phyloP scores from a whole-genome alignment of 1,139 yeast species.

The Suhomyces bolitotheri region DNA sequence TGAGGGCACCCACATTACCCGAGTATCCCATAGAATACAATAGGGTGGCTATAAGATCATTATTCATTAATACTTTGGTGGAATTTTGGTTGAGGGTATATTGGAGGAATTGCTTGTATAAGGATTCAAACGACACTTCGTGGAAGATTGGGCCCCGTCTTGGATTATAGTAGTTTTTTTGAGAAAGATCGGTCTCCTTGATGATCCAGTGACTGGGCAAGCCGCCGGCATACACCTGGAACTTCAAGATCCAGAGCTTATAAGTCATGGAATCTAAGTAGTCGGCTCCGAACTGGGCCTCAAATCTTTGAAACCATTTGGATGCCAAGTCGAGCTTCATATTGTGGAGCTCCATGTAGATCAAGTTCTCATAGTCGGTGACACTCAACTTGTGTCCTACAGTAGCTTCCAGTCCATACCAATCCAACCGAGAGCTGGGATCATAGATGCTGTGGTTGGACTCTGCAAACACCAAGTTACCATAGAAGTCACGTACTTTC shows the following conservation, averaged over 20 bases:
- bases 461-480: constrained; percentile 26
- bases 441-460: constrained; percentile 23
- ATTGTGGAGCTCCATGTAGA: constrained; percentile 36
- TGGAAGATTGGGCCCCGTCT: constrained; percentile 21
- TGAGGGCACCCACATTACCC: constrained; percentile 26
- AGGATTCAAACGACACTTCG: constrained; percentile 22
- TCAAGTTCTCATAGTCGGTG: constrained; percentile 42
- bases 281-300: constrained; percentile 23
- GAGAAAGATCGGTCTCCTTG: constrained; percentile 24
- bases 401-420: constrained; percentile 20
- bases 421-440: constrained; percentile 18
- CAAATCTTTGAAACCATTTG: constrained; percentile 41
- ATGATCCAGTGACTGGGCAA: constrained; percentile 34
- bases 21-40: constrained; percentile 38
- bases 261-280: constrained; percentile 27
- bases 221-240: constrained; percentile 38
- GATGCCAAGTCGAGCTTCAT: constrained; percentile 42
- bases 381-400: constrained; percentile 27
- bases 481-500: constrained; percentile 30
- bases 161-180: constrained; percentile 19
- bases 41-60: constrained; percentile 26
- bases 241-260: constrained; percentile 37
- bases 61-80: constrained; percentile 22
- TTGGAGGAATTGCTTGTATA: constrained; percentile 26
- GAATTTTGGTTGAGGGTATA: constrained; percentile 13